Base-by-base conservation (phyloP, 306 rosid genomes). In the Hippophae tibetana region DNA sequence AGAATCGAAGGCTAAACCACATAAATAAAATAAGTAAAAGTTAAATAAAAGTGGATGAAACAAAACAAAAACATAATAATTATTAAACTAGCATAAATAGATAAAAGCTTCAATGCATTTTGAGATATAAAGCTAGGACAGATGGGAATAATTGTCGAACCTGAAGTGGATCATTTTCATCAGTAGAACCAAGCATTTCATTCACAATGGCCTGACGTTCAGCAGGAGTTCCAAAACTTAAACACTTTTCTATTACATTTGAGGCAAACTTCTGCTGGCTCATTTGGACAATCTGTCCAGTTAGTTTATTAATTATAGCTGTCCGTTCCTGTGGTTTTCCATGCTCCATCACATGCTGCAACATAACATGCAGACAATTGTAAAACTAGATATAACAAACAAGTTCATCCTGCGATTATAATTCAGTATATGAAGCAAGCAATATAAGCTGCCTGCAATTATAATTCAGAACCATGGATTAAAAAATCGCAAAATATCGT, bases 191-290 rank as follows among this genome's bases (percentile, higher is more conserved):
- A 54, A 90, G 96, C 96, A 90, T 90, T 82, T 90, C 98, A 67
- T 58, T 78, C 55, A 90, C 95, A 13, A 90, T 81, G 63, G 79
- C 58, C 71, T 81, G 95, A 18, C 96, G 96, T 67, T 90, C 95
- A 46, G 78, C 59, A 60, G 83, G 79, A 74, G 85, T 83, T 59
- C 98, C 94, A 57, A 83, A 85, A 64, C 83, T 74, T 68, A 90
- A 76, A 62, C 96, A 90, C 54, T 90, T 87, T 61, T 87, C 98
- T 11, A 85, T 79, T 46, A 92, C 98, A 83, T 92, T 92, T 7
- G 98, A 92, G 31, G 98, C 98, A 64, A 87, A 92, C 76, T 92
- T 92, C 81, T 92, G 98, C 82, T 92, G 96, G 73, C 98, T 92
- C 98, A 92, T 92, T 74, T 85, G 92, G 76, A 90, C 96, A 58